Evolutionary conservation across 768 basidiomycete genomes (phyloP).

Genomic region (Pleurotus citrinopileatus): DNA sequence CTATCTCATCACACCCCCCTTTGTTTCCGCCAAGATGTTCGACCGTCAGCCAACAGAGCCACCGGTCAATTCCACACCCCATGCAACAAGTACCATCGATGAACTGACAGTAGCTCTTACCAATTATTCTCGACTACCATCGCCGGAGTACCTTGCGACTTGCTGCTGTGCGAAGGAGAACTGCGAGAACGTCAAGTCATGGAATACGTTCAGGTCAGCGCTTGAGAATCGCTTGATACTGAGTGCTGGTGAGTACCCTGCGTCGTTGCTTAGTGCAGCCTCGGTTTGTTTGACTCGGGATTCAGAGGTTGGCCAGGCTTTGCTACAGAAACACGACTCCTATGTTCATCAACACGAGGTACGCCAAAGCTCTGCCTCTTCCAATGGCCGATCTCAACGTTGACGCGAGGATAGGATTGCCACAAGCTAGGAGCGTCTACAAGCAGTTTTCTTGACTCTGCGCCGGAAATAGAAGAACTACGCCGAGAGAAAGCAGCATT

Average conservation of each 20-base stretch:
- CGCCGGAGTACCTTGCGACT: conserved; percentile 57
- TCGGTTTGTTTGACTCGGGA: conserved; percentile 5
- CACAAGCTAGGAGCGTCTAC: conserved; percentile 20
- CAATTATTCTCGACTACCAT: conserved; percentile 68
- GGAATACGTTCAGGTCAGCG: conserved; percentile 62
- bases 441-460: conserved; percentile 26
- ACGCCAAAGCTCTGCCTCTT: conserved; percentile 21
- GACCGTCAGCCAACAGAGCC: conserved; percentile 14
- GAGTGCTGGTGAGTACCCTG: conserved; percentile 70
- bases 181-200: conserved; percentile 62
- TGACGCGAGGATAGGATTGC: conserved; percentile 17
- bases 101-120: conserved; percentile 73
- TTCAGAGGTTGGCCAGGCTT: conserved; percentile 85
- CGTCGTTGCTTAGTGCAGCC: neutral
- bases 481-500: conserved; percentile 58
- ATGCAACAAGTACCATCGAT: conserved; percentile 65
- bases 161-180: conserved; percentile 70
- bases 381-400: conserved; percentile 10
- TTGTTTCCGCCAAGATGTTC: conserved; percentile 1
- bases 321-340: conserved; percentile 83
- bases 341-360: conserved; percentile 76
- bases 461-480: conserved; percentile 26
- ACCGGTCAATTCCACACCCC: conserved; percentile 47
- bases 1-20: neutral
- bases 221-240: conserved; percentile 77